Base-by-base conservation (phyloP, 768 basidiomycete genomes). In the Xanthoconium stramineum region DNA sequence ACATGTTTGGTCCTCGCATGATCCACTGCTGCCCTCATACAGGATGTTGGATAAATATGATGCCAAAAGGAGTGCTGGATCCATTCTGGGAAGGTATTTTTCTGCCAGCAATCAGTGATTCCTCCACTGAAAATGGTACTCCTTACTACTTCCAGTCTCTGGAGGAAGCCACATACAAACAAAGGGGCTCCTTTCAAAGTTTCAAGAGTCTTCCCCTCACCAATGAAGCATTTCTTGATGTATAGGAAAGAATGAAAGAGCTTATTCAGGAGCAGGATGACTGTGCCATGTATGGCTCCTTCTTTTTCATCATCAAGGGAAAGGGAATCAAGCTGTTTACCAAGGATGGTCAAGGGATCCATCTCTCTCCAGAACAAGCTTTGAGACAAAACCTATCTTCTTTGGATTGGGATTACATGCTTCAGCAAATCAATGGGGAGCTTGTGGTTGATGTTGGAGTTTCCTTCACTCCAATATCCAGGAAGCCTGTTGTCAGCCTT, bases 251-350 rank as follows among this genome's bases (percentile, higher is more conserved):
- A 6, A 37, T 61, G 14, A 19, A 39, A 28, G 6, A 45, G 3
- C 20, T 33, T 0, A 60, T 60, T 6, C 2, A 36, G 1, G 47
- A 50, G 24, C 5, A 1, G 32, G n/a, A 2, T 3, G 20, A 7
- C 10, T 13, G 1, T 28, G 24, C 28, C 0, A 49, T 55, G 10
- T 65, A 49, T 58, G 56, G 43, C 0, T 65, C 57, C 0, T 64
- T 59, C 7, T 65, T 61, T 30, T 65, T 64, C 28, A 48, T 46
- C 0, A 39, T 64, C 0, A 47, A 65, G 13, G 52, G 35, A 4
- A 65, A 61, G 30, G 55, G 50, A 0, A 56, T 65, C 45, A 65
- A 65, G 48, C 57, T 65, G 0, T 29, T 49, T 7, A 65, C 60
- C 0, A 61, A 47, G 29, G 40, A 59, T 52, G 45, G 56, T 13